Evolutionary conservation across 2,329 filamentous ascomycete species (phyloP), one percentile per base, ranked within the genome.

Genomic region (Xylaria multiplex): DNA sequence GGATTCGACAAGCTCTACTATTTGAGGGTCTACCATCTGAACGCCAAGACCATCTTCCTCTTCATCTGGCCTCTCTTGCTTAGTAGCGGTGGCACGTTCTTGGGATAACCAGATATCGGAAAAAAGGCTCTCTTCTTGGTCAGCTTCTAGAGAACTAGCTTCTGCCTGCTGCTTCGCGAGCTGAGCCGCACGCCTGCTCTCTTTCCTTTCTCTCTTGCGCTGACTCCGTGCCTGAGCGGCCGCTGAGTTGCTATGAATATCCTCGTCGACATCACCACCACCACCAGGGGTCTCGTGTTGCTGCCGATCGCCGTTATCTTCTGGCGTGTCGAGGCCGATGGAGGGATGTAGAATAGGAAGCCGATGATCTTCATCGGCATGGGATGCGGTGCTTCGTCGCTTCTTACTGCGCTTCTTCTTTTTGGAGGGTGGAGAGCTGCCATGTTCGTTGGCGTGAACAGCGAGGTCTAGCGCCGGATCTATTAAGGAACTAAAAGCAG

Each of bases 321-420:
- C 19, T 13, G 64, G 49, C 27, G 19, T 8, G 19, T 59, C 45
- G 6, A 61, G 14, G 30, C 60, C 59, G 14, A 58, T 54, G 3
- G 65, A 43, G 8, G 62, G 63, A 27, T 59, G 54, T 6, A 59
- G 53, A 22, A 32, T 24, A 24, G 48, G 53, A 9, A 55, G 30
- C 27, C 6, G 60, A 3, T 55, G 46, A 6, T 64, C 52, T 30
- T 60, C 32, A 6, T 48, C 56, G 11, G 64, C 45, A 6, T 60
- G 59, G 6, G 65, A 55, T 19, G 32, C 32, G 4, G 50, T 59
- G 59, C 57, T 68, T 14, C 59, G 55, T 54, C 76, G 77, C 14
- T 80, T 81, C 62, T 76, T 78, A 22, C 73, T 77, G 19, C 78
- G 78, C 59, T 76, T 79, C 24, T 65, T 70, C 58, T 78, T 74